Conservation (phyloP, 2,329 filamentous ascomycete genomes). For the Colletotrichum navitas region DNA sequence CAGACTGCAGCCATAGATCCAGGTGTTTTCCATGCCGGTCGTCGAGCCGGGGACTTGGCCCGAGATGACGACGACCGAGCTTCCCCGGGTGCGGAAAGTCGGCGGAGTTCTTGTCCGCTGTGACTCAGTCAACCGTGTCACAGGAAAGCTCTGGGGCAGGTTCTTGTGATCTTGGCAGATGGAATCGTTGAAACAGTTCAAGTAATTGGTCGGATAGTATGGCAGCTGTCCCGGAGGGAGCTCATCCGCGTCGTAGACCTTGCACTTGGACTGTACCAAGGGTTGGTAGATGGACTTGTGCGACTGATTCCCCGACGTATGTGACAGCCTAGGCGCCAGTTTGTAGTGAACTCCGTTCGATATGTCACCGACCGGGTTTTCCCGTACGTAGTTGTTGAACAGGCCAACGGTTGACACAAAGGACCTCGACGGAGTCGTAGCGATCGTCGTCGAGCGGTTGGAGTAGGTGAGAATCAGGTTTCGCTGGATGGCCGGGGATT, state of each 20-base stretch:
- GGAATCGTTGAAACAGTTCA: constrained; percentile 5
- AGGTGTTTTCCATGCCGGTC: too few species aligned
- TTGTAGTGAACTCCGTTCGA: not conserved
- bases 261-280: constrained; percentile 16
- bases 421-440: not conserved
- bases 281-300: constrained; percentile 12
- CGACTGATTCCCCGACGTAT: not conserved
- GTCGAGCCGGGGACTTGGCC: not conserved
- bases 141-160: not conserved
- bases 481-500: not conserved
- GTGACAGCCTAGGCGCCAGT: not conserved
- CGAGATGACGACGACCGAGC: not conserved
- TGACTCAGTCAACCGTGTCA: not conserved
- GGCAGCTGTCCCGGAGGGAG: not conserved
- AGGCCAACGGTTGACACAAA: not conserved
- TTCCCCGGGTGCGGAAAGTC: not conserved
- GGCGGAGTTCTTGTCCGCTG: not conserved
- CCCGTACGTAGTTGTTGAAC: not conserved
- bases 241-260: not conserved
- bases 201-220: not conserved
- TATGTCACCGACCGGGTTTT: not conserved
- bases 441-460: not conserved
- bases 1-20: constrained; percentile 1
- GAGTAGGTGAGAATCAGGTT: not conserved
- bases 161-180: not conserved